phyloP scores from a whole-genome alignment of 2,329 filamentous ascomycete genomes.

The Thelonectria blattea region DNA sequence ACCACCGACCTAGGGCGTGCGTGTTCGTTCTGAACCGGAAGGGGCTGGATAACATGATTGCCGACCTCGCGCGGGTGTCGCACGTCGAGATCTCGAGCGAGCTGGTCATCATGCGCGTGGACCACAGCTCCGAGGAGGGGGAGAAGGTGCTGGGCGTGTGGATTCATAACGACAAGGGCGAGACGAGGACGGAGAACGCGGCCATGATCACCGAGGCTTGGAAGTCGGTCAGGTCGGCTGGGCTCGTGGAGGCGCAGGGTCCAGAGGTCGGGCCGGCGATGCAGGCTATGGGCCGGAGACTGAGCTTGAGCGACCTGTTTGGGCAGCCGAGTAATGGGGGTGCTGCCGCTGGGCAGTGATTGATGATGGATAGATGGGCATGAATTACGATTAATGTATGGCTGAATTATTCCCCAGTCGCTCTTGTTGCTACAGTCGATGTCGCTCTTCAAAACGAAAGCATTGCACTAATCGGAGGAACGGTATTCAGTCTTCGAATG shows the following conservation, averaged over 20 bases:
- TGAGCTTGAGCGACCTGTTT: slow-evolving; percentile 56
- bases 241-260: slow-evolving; percentile 37
- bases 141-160: slow-evolving; percentile 59
- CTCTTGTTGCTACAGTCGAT: background rate
- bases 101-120: slow-evolving; percentile 57
- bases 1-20: slow-evolving; percentile 53
- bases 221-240: slow-evolving; percentile 44
- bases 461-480: too few species aligned
- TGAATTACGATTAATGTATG: slow-evolving; percentile 1
- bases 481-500: background rate
- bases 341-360: slow-evolving; percentile 26
- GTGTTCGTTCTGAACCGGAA: slow-evolving; percentile 78
- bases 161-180: slow-evolving; percentile 58
- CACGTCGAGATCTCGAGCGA: slow-evolving; percentile 68
- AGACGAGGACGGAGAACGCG: slow-evolving; percentile 50
- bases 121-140: slow-evolving; percentile 42
- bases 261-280: slow-evolving; percentile 49
- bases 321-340: slow-evolving; percentile 38
- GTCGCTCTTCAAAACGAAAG: too few species aligned
- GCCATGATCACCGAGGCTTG: slow-evolving; percentile 52
- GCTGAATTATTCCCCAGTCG: background rate
- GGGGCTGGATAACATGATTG: slow-evolving; percentile 72
- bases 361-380: background rate
- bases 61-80: slow-evolving; percentile 65
- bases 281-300: slow-evolving; percentile 51